phyloP scores from a whole-genome alignment of 2,329 filamentous ascomycete genomes.

The Chaetothyriales sp. region DNA sequence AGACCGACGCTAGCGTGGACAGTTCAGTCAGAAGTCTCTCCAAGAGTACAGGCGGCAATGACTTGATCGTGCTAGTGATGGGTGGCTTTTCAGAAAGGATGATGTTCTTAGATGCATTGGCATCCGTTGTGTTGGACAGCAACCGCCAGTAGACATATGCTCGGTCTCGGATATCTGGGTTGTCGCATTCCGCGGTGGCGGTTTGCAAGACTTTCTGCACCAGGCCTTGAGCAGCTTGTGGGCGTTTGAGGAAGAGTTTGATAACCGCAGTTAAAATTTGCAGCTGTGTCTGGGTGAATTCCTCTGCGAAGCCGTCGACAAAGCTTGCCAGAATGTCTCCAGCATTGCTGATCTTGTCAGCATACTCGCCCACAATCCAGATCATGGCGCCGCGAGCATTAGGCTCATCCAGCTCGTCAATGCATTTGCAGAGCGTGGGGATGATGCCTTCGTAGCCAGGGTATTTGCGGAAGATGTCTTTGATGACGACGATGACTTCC shows the following conservation, averaged over 20 bases:
- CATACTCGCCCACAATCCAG: conserved; percentile 98
- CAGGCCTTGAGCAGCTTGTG: conserved; percentile 73
- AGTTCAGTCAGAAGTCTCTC: conserved; percentile 84
- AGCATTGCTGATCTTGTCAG: conserved; percentile 98
- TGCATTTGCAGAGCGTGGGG: conserved; percentile 85
- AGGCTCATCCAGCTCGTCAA: conserved; percentile 91
- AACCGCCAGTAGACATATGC: conserved; percentile 98
- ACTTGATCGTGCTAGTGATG: conserved; percentile 86
- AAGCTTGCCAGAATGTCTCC: conserved; percentile 83
- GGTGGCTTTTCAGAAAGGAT: conserved; percentile 87
- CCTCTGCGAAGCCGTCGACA: conserved; percentile 86
- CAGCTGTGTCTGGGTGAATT: conserved; percentile 93
- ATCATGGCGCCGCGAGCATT: conserved; percentile 81
- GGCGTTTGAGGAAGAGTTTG: conserved; percentile 94
- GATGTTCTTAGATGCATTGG: conserved; percentile 81
- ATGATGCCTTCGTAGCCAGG: conserved; percentile 97
- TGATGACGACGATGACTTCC: conserved; percentile 96
- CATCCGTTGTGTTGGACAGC: conserved; percentile 63
- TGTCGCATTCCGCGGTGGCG: conserved; percentile 89
- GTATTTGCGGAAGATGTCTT: conserved; percentile 95
- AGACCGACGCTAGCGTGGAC: conserved; percentile 89
- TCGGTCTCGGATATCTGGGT: conserved; percentile 90
- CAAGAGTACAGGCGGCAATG: conserved; percentile 64
- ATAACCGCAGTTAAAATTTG: conserved; percentile 95
- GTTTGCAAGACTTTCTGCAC: conserved; percentile 90